phyloP scores from a whole-genome alignment of 1,284 basidiomycete species.

The Cutaneotrichosporon sp. region DNA sequence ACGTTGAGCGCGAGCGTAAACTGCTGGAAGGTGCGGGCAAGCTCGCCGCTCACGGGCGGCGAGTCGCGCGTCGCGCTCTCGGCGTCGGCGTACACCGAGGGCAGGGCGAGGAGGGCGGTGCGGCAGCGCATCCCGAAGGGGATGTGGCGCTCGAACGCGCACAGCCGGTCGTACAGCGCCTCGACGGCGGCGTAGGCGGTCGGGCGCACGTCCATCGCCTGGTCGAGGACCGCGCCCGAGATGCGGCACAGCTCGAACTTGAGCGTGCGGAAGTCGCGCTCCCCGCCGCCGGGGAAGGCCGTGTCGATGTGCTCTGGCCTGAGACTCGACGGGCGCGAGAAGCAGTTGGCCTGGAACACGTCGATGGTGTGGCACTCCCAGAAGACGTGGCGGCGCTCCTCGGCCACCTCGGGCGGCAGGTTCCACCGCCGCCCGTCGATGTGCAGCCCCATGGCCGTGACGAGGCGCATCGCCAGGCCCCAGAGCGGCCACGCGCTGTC shows the following conservation, averaged over 20 bases:
- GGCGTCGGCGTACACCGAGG: conserved; percentile 31
- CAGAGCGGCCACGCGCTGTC: conserved; percentile 46
- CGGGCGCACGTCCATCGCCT: conserved; percentile 27
- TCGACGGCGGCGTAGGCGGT: conserved; percentile 28
- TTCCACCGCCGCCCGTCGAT: conserved; percentile 48
- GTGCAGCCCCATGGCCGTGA: conserved; percentile 44
- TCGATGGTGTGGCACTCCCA: conserved; percentile 37
- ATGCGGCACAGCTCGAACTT: conserved; percentile 38
- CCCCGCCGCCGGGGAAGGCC: conserved; percentile 25
- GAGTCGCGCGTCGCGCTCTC: conserved; percentile 27
- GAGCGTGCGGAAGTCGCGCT: conserved; percentile 27
- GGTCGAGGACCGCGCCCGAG: conserved; percentile 30
- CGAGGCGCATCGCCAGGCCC: conserved; percentile 37
- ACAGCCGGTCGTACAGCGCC: conserved; percentile 31
- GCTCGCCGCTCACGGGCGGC: conserved; percentile 27
- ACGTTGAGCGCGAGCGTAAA: conserved; percentile 36
- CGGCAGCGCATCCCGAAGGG: conserved; percentile 35
- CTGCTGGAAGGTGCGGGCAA: conserved; percentile 38
- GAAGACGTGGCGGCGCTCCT: conserved; percentile 40
- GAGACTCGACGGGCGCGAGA: conserved; percentile 35
- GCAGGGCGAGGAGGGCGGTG: conserved; percentile 29
- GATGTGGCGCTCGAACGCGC: conserved; percentile 34
- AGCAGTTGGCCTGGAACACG: conserved; percentile 37
- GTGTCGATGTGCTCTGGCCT: conserved; percentile 37
- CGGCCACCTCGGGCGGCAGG: conserved; percentile 35